Conservation (phyloP, 768 basidiomycete species). For the Boletus sp. region DNA sequence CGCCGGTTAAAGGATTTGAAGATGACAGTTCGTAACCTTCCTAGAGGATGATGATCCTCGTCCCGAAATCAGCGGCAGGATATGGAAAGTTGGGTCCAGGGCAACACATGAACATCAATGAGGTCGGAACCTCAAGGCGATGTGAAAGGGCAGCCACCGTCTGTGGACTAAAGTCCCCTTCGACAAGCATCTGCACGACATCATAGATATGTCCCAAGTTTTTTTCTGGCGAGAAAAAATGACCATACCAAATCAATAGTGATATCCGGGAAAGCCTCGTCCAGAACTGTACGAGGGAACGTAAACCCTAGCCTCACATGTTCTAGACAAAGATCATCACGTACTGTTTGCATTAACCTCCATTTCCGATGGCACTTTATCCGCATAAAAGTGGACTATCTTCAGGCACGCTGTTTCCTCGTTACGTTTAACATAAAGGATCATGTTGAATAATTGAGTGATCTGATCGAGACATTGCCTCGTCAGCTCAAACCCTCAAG, state of each 20-base stretch:
- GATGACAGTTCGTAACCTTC: no score
- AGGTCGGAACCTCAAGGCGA: constrained; percentile 46
- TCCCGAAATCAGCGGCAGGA: constrained; percentile 48
- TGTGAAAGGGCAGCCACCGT: constrained; percentile 49
- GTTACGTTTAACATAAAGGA: constrained; percentile 62
- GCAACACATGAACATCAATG: constrained; percentile 63
- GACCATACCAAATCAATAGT: constrained; percentile 55
- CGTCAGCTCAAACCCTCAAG: background rate
- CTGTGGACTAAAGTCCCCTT: constrained; percentile 42
- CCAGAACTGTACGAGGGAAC: constrained; percentile 37
- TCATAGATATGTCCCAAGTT: background rate
- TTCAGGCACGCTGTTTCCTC: constrained; percentile 70
- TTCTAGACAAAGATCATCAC: constrained; percentile 2
- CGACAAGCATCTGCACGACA: constrained; percentile 41
- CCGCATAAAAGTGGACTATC: constrained; percentile 62
- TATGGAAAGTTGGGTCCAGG: constrained; percentile 45
- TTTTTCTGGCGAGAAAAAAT: background rate
- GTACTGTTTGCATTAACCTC: constrained; percentile 67
- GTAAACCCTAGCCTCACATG: background rate
- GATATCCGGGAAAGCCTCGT: constrained; percentile 63
- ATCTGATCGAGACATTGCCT: constrained; percentile 42
- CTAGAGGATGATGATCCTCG: constrained; percentile 41
- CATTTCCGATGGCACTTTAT: constrained; percentile 62
- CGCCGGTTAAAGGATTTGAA: no score
- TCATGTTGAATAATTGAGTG: constrained; percentile 58